Percentiles rank a stretch among this genome's conserved stretches.
Conservation (phyloP, 768 basidiomycete species). For the Suillus fuscotomentosus region DNA sequence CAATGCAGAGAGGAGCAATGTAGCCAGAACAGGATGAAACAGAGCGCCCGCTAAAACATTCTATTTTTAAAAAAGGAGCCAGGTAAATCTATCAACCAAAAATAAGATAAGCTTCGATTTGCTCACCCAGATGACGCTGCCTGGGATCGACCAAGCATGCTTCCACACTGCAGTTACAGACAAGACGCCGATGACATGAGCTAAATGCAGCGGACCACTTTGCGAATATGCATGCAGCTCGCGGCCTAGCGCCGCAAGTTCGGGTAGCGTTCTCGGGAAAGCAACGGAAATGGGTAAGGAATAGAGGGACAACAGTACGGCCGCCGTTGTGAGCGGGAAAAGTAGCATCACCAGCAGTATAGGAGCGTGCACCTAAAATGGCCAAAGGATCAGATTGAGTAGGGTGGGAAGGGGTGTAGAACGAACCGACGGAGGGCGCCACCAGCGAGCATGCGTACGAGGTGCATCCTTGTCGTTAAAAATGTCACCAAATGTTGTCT, state of each 20-base stretch:
- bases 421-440: conserved; percentile 36
- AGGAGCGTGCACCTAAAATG: conserved; percentile 50
- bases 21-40: conserved; percentile 80
- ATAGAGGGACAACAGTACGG: conserved; percentile 44
- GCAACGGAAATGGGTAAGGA: conserved; percentile 69
- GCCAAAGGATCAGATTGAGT: conserved; percentile 11
- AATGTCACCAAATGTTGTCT: conserved; percentile 43
- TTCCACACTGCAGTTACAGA: conserved; percentile 89
- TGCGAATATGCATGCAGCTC: conserved; percentile 80
- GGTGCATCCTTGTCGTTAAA: conserved; percentile 38
- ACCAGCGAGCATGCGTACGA: conserved; percentile 26
- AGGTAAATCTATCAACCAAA: conserved; percentile 14
- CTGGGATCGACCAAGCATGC: conserved; percentile 96
- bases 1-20: conserved; percentile 75
- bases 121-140: conserved; percentile 87
- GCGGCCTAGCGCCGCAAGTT: conserved; percentile 71
- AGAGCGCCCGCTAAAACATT: conserved; percentile 89
- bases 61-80: conserved; percentile 35
- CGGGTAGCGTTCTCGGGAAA: conserved; percentile 75
- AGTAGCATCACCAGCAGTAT: conserved; percentile 68
- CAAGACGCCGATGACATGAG: conserved; percentile 82
- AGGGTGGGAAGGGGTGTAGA: conserved; percentile 6
- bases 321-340: conserved; percentile 64
- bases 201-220: conserved; percentile 58
- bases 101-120: conserved; percentile 2